These are phyloP conservation scores for Acer negundo DNA, from an alignment of 345 rosid genomes.

Conservation along the genomic window DNA sequence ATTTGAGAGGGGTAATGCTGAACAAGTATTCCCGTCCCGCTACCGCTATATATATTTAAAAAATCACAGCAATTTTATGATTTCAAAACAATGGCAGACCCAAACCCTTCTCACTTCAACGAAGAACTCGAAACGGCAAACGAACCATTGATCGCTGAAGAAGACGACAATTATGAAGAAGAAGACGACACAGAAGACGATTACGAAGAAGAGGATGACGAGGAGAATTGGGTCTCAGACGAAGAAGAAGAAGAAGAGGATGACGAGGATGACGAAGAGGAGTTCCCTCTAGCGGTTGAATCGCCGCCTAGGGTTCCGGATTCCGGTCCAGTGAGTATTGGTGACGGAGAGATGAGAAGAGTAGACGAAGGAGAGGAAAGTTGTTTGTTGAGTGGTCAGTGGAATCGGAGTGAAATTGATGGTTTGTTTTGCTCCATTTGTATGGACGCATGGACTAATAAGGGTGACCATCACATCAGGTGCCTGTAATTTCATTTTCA, in stretches of 20 bases:
- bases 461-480: slow-evolving; percentile 78
- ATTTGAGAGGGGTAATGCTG: too few species aligned
- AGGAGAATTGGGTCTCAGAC: too few species aligned
- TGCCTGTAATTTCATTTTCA: slow-evolving; percentile 16
- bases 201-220: too few species aligned
- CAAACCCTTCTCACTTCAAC: too few species aligned
- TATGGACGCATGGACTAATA: slow-evolving; percentile 72
- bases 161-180: too few species aligned
- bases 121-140: too few species aligned
- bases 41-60: too few species aligned
- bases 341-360: slow-evolving; percentile 38
- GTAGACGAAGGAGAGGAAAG: slow-evolving; percentile 14
- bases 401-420: slow-evolving; percentile 54
- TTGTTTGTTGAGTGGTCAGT: slow-evolving; percentile 37
- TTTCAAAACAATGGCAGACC: too few species aligned
- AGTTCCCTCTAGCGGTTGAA: neutral
- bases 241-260: neutral
- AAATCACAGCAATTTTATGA: too few species aligned
- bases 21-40: too few species aligned
- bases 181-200: too few species aligned
- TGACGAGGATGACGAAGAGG: slow-evolving; percentile 16
- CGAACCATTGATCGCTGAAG: too few species aligned
- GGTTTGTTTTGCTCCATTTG: slow-evolving; percentile 79
- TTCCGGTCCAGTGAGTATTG: neutral
- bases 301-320: slow-evolving; percentile 35